Conservation (phyloP, 345 rosid species). For the Aurinia saxatilis region DNA sequence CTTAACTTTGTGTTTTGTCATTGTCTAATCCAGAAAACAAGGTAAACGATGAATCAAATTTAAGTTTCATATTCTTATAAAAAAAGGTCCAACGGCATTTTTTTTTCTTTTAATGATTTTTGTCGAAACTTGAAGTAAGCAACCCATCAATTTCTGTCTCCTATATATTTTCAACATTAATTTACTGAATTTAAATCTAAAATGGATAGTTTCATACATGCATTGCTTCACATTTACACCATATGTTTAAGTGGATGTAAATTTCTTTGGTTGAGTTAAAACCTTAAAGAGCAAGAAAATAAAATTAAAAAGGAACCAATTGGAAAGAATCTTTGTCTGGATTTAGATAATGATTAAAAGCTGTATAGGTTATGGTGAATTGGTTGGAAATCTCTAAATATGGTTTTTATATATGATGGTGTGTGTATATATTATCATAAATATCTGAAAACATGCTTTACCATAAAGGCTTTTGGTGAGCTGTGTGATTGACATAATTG, state of each 20-base stretch:
- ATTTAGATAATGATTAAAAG: conserved; percentile 8
- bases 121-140: conserved; percentile 20
- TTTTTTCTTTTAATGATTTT: neutral
- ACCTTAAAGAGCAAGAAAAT: neutral
- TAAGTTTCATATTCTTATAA: neutral
- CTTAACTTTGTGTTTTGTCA: neutral
- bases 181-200: too few relatives aligned
- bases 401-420: neutral
- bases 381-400: conserved; percentile 18
- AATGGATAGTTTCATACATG: neutral
- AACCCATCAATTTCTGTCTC: conserved; percentile 20
- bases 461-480: conserved; percentile 26
- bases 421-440: conserved; percentile 6
- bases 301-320: neutral
- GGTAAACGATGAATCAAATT: neutral
- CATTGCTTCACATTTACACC: conserved; percentile 1
- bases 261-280: neutral
- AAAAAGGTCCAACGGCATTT: neutral
- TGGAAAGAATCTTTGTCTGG: conserved; percentile 21
- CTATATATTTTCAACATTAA: conserved; percentile 15
- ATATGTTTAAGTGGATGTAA: neutral
- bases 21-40: conserved; percentile 12
- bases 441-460: conserved; percentile 25
- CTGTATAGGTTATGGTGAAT: conserved; percentile 16
- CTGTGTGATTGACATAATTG: conserved; percentile 20